phyloP scores from a whole-genome alignment of 2,329 filamentous ascomycete genomes.

The Lecanicillium sp. region DNA sequence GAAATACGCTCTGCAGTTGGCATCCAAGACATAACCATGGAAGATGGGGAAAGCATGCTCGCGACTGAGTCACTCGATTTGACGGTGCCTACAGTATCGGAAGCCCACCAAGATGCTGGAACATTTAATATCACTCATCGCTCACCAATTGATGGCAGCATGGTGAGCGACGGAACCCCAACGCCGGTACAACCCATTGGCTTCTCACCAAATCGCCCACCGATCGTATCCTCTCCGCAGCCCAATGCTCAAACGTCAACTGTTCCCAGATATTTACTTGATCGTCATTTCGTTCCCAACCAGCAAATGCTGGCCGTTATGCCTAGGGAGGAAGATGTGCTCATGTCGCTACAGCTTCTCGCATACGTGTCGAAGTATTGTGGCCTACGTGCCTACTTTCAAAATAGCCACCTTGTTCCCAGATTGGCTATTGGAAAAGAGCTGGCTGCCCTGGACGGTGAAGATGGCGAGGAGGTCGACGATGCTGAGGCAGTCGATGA shows the following conservation, averaged over 20 bases:
- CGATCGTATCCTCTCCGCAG: conserved; percentile 63
- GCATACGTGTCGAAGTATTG: conserved; percentile 99
- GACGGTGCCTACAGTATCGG: conserved; percentile 70
- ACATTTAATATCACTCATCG: conserved; percentile 93
- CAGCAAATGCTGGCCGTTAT: conserved; percentile 78
- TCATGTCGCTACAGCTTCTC: conserved; percentile 94
- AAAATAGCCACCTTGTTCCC: conserved; percentile 87
- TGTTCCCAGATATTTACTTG: conserved; percentile 72
- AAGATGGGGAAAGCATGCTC: conserved; percentile 72
- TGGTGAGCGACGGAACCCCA: conserved; percentile 64
- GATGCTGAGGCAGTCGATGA: conserved; percentile 63
- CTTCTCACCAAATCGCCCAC: conserved; percentile 65
- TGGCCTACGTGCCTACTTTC: conserved; percentile 90
- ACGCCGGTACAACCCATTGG: conserved; percentile 59
- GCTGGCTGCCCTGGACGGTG: conserved; percentile 69
- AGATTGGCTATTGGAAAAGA: conserved; percentile 85
- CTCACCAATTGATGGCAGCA: conserved; percentile 75
- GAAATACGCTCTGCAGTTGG: conserved; percentile 77
- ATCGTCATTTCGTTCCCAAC: conserved; percentile 61
- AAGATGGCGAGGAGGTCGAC: conserved; percentile 38
- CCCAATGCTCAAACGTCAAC: conserved; percentile 64
- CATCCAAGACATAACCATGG: conserved; percentile 74
- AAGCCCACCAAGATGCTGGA: conserved; percentile 71
- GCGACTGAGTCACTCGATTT: conserved; percentile 68
- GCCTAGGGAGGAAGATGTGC: conserved; percentile 92